Base-by-base conservation (phyloP, 2,329 filamentous ascomycete genomes). In the Coniochaeta pulveracea region DNA sequence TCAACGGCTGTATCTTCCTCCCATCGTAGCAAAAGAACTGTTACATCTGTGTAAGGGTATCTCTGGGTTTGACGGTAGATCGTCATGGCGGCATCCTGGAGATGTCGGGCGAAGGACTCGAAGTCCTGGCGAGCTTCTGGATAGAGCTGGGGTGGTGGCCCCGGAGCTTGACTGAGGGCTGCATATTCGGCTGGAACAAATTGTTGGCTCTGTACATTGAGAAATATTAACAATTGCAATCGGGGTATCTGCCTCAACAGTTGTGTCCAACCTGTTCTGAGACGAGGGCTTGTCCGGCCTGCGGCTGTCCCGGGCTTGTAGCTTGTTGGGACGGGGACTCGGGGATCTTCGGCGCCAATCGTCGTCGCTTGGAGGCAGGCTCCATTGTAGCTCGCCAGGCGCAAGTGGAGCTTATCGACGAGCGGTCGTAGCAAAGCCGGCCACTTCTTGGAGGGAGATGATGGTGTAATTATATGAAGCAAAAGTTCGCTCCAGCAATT, bases 81-180 rank as follows among this genome's bases (percentile, higher is more conserved):
- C 46, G 76, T 61, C 66, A 77, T 76, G 42, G 75, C 74, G 32
- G 74, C 75, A 64, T 79, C 75, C 49, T 80, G 75, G 27, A 80
- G 64, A 56, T 80, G 75, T 29, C 74, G 66, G 38, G 74, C 75
- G 48, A 79, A 79, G 34, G 71, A 66, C 52, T 79, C 75, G 54
- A 79, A 80, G 46, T 78, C 73, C 54, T 72, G 65, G 43, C 69
- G 65, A n/a, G n/a, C n/a, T 45, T 73, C 50, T 16, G 47, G 38
- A 5, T 43, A 15, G 28, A 21, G 19, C 19, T 19, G 19, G 3
- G 30, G 16, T 9, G 41, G 41, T n/a, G n/a, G n/a, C n/a, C n/a
- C n/a, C n/a, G n/a, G n/a, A n/a, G n/a, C n/a, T n/a, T n/a, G n/a
- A n/a, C n/a, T n/a, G n/a, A n/a, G n/a, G n/a, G n/a, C n/a, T 17